phyloP scores from a whole-genome alignment of 2,329 filamentous ascomycete species.

The Annulohypoxylon truncatum region DNA sequence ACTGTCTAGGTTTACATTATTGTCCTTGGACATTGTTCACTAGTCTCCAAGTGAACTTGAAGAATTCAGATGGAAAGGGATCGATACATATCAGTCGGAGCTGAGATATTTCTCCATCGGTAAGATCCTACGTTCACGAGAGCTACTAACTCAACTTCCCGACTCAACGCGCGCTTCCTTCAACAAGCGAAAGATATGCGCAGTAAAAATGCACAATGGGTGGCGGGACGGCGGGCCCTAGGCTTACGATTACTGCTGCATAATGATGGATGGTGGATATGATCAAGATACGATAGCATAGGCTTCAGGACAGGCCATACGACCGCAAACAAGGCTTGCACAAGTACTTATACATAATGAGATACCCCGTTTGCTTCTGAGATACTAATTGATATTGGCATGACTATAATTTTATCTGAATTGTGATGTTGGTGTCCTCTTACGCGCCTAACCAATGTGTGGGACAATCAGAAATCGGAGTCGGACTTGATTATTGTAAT shows the following conservation, averaged over 20 bases:
- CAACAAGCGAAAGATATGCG: neutral
- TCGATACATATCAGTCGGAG: neutral
- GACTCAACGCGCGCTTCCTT: neutral
- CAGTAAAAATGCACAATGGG: neutral
- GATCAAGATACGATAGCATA: neutral
- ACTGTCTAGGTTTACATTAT: neutral
- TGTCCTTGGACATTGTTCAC: neutral
- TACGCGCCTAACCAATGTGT: neutral
- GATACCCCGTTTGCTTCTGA: constrained; percentile 42
- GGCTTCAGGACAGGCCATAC: neutral
- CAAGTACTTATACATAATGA: constrained; percentile 17
- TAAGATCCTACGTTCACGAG: constrained; percentile 2
- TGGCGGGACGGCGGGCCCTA: neutral
- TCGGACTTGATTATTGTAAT: neutral
- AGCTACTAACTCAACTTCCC: constrained; percentile 10
- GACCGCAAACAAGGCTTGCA: neutral
- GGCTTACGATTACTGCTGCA: neutral
- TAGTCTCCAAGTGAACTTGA: neutral
- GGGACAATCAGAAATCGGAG: neutral
- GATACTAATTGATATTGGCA: neutral
- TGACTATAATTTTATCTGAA: neutral
- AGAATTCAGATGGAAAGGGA: neutral
- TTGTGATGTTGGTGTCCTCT: neutral
- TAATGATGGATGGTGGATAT: neutral
- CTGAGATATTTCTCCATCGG: neutral